Evolutionary conservation across 2,329 filamentous ascomycete species (phyloP).

Genomic region (Aspergillus novoparasiticus): DNA sequence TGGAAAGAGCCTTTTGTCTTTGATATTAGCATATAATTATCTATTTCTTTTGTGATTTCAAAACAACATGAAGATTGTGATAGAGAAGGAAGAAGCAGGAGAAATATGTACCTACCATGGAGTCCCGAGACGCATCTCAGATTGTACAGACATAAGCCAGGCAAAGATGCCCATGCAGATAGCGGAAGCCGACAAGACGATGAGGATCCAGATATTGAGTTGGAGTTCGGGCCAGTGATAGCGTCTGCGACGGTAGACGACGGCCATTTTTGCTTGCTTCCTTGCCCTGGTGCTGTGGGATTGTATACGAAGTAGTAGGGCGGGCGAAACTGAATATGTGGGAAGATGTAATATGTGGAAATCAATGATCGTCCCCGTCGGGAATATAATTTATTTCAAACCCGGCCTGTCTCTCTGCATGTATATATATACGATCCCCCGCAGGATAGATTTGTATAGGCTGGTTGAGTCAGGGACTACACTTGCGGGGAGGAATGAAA

Average conservation of each 20-base stretch:
- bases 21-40: background rate
- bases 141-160: constrained; percentile 62
- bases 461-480: background rate
- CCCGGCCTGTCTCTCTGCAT: background rate
- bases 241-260: constrained; percentile 41
- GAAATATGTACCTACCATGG: constrained; percentile 55
- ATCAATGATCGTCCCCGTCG: background rate
- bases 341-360: background rate
- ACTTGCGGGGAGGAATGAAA: background rate
- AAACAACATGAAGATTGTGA: background rate
- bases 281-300: background rate
- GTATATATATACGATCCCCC: background rate
- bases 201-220: constrained; percentile 66
- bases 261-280: constrained; percentile 30
- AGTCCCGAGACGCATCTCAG: constrained; percentile 56
- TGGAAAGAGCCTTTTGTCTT: constrained; percentile 60
- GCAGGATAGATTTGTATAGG: background rate
- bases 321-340: background rate
- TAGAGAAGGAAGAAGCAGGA: no score
- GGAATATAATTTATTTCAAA: background rate
- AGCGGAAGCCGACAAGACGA: constrained; percentile 61
- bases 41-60: background rate
- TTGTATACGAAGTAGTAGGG: background rate
- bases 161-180: constrained; percentile 63
- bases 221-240: constrained; percentile 69